A percentile compares a stretch with the other conserved stretches of the same genome.
These are phyloP conservation scores for Marsdenia floribunda DNA, from an alignment of 257 asterid genomes.

Conservation along the genomic window DNA sequence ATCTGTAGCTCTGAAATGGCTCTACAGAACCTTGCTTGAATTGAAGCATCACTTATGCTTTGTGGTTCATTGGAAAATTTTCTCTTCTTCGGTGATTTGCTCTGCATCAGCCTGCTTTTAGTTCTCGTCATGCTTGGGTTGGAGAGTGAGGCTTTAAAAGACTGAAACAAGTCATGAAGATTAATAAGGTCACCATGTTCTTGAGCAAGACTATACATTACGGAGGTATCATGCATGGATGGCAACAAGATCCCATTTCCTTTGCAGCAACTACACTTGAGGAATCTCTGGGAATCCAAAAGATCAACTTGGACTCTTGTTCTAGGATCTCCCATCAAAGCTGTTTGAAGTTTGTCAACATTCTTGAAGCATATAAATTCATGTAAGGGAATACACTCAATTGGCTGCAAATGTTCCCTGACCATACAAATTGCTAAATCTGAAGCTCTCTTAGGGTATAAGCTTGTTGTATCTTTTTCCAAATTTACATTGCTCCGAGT, in stretches of 20 bases:
- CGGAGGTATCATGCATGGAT: conserved; percentile 76
- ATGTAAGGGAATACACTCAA: conserved; percentile 54
- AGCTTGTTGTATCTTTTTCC: conserved; percentile 34
- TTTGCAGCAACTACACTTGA: conserved; percentile 79
- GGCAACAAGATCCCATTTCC: conserved; percentile 41
- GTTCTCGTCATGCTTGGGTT: conserved; percentile 29
- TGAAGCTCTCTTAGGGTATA: conserved; percentile 50
- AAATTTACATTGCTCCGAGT: conserved; percentile 33
- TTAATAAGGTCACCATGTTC: conserved; percentile 96
- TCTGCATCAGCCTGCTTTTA: conserved; percentile 42
- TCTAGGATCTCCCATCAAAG: conserved; percentile 93
- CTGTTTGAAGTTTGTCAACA: conserved; percentile 73
- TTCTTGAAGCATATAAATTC: conserved; percentile 70
- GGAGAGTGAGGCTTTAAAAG: conserved; percentile 59
- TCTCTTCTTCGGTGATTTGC: conserved; percentile 71
- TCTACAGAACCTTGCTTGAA: conserved; percentile 91
- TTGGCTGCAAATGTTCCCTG: conserved; percentile 66
- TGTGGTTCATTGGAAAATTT: conserved; percentile 30
- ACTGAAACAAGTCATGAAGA: conserved; percentile 86
- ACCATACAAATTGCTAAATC: conserved; percentile 46
- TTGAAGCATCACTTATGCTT: conserved; percentile 50
- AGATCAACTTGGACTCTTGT: conserved; percentile 89
- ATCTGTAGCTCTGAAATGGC: conserved; percentile 86
- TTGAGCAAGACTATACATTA: conserved; percentile 78
- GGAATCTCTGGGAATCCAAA: conserved; percentile 56